phyloP scores from a whole-genome alignment of 495 filamentous ascomycete genomes.

The Sordaria brevicollis region DNA sequence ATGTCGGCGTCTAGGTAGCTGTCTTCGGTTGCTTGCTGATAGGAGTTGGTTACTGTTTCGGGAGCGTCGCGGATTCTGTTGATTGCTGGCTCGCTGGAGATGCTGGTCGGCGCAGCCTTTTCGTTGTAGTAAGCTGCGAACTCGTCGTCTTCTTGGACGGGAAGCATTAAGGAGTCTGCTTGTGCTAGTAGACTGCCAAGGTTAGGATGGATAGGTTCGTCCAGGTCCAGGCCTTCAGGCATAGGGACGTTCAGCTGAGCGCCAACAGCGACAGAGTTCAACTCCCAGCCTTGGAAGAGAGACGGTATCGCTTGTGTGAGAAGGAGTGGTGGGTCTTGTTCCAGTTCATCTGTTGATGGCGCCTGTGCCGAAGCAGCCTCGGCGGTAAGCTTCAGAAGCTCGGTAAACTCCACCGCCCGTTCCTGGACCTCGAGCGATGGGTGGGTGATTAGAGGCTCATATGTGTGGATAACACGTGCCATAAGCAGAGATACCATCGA shows the following conservation, averaged over 20 bases:
- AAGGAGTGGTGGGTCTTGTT: slow-evolving; percentile 62
- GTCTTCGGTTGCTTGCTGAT: slow-evolving; percentile 50
- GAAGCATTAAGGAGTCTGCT: slow-evolving; percentile 43
- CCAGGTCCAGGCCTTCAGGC: slow-evolving; percentile 61
- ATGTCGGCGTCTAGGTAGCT: slow-evolving; percentile 54
- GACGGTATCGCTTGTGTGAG: slow-evolving; percentile 81
- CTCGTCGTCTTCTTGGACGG: slow-evolving; percentile 47
- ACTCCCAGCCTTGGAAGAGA: slow-evolving; percentile 72
- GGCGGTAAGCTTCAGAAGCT: slow-evolving; percentile 72
- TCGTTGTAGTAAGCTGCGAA: slow-evolving; percentile 68
- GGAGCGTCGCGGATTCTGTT: slow-evolving; percentile 35
- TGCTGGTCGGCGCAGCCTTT: slow-evolving; percentile 28
- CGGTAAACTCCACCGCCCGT: slow-evolving; percentile 81
- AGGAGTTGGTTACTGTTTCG: slow-evolving; percentile 41
- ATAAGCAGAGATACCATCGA: slow-evolving; percentile 64
- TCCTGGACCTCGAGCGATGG: slow-evolving; percentile 94
- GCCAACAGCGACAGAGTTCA: slow-evolving; percentile 77
- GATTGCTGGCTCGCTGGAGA: slow-evolving; percentile 41
- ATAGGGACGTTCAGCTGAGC: slow-evolving; percentile 83
- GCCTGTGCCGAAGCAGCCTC: slow-evolving; percentile 65
- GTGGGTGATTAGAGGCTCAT: slow-evolving; percentile 67
- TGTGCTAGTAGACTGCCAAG: slow-evolving; percentile 51
- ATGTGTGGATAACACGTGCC: slow-evolving; percentile 65
- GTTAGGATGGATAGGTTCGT: slow-evolving; percentile 71
- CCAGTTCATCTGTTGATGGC: slow-evolving; percentile 38